These are phyloP conservation scores for Rhododendron ovatum DNA, from an alignment of 148 eudicot species.

Conservation along the genomic window DNA sequence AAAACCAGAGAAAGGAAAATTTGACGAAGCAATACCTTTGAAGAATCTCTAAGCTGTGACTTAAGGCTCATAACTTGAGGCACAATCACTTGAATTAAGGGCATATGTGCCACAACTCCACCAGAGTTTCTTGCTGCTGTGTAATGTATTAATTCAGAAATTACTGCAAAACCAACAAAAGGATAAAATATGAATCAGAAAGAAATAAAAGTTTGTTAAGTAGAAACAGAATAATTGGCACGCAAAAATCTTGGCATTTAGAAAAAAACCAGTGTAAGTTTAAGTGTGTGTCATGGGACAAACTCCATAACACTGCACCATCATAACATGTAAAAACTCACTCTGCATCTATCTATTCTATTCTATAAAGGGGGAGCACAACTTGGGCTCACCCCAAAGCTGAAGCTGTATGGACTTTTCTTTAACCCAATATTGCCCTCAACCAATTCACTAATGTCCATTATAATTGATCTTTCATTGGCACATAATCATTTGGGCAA, in stretches of 20 bases:
- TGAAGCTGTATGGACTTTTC: too few species aligned
- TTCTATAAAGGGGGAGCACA: too few species aligned
- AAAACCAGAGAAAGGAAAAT: neutral
- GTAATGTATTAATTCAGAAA: slow-evolving; percentile 91
- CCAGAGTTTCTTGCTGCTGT: slow-evolving; percentile 65
- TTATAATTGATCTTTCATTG: too few species aligned
- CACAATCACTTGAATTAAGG: slow-evolving; percentile 82
- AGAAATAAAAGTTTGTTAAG: neutral
- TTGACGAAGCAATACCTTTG: slow-evolving; percentile 51
- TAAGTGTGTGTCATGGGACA: neutral
- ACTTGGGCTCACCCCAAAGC: too few species aligned
- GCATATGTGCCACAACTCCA: slow-evolving; percentile 67
- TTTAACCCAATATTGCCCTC: too few species aligned
- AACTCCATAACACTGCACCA: neutral
- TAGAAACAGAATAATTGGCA: neutral
- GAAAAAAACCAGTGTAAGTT: neutral
- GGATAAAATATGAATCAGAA: slow-evolving; percentile 1
- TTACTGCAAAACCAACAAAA: slow-evolving; percentile 48
- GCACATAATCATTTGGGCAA: too few species aligned
- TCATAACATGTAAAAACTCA: neutral
- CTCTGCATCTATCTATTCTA: too few species aligned
- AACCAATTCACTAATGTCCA: too few species aligned
- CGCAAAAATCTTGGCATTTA: neutral
- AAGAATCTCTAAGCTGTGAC: slow-evolving; percentile 72
- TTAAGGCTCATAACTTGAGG: slow-evolving; percentile 87